phyloP scores from a whole-genome alignment of 306 rosid species.

The Vigna hirtella region DNA sequence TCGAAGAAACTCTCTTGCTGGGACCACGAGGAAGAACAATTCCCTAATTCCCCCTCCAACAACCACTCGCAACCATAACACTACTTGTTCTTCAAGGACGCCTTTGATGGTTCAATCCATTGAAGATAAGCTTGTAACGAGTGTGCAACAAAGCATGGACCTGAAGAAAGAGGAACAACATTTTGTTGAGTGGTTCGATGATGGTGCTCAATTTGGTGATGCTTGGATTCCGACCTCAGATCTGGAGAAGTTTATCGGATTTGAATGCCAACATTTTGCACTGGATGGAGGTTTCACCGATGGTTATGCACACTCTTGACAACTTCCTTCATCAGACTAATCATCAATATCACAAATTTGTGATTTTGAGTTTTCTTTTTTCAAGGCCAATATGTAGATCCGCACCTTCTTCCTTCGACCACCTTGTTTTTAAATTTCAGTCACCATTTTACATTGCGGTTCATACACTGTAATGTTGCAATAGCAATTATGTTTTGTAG shows the following conservation, averaged over 20 bases:
- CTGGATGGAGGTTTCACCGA: conserved; percentile 40
- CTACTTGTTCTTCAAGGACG: conserved; percentile 22
- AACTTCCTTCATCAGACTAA: conserved; percentile 15
- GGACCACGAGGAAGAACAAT: conserved; percentile 45
- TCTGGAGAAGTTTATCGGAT: conserved; percentile 48
- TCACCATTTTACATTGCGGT: neutral
- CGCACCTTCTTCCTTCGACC: neutral
- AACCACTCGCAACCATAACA: neutral
- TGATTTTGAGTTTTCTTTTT: neutral
- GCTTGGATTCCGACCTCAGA: conserved; percentile 45
- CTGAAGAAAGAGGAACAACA: conserved; percentile 45
- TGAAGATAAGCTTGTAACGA: conserved; percentile 34
- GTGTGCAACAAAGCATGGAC: conserved; percentile 27
- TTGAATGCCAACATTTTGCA: conserved; percentile 34
- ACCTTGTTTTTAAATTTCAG: neutral
- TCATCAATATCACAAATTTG: neutral
- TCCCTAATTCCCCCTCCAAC: neutral
- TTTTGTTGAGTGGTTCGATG: conserved; percentile 37
- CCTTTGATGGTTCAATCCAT: conserved; percentile 26
- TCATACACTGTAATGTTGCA: neutral
- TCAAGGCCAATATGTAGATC: neutral
- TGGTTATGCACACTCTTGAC: conserved; percentile 7
- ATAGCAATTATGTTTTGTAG: neutral
- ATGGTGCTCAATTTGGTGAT: conserved; percentile 39
- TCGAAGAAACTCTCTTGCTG: conserved; percentile 52